phyloP scores from a whole-genome alignment of 2,329 filamentous ascomycete genomes.

The Fusarium chuoi region DNA sequence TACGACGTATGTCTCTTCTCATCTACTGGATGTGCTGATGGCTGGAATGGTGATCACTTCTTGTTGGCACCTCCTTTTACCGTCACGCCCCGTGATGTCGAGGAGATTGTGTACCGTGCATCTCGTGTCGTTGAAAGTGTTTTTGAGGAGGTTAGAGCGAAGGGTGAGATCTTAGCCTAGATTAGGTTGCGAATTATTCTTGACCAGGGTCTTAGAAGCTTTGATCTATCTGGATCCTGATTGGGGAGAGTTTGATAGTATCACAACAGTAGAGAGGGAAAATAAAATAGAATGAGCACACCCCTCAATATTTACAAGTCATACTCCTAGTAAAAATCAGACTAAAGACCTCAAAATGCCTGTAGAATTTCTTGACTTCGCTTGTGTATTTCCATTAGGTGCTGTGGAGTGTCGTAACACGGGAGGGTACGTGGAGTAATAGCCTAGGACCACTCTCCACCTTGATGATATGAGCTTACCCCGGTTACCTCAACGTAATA shows the following conservation, averaged over 20 bases:
- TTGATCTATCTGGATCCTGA: not conserved
- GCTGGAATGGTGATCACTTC: not conserved
- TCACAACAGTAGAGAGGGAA: not conserved
- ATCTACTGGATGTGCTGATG: not conserved
- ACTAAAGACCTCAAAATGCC: fast-evolving
- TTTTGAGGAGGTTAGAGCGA: not conserved
- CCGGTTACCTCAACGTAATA: not conserved
- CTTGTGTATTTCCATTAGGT: not conserved
- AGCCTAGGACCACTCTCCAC: not conserved
- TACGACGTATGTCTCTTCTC: not conserved
- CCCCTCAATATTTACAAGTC: not conserved
- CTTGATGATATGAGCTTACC: not conserved
- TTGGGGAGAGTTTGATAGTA: not conserved
- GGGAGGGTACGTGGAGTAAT: not conserved
- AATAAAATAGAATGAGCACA: not conserved
- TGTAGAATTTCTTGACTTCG: too few relatives aligned
- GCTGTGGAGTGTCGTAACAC: not conserved
- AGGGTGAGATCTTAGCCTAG: not conserved
- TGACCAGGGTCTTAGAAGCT: fast-evolving
- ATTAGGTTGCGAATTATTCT: not conserved
- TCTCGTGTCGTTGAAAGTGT: not conserved
- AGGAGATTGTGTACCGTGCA: not conserved
- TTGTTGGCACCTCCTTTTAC: not conserved
- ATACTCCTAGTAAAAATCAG: not conserved
- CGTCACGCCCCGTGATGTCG: not conserved